These are phyloP conservation scores for Limonium bicolor DNA, from an alignment of 148 eudicot genomes.

Conservation along the genomic window DNA sequence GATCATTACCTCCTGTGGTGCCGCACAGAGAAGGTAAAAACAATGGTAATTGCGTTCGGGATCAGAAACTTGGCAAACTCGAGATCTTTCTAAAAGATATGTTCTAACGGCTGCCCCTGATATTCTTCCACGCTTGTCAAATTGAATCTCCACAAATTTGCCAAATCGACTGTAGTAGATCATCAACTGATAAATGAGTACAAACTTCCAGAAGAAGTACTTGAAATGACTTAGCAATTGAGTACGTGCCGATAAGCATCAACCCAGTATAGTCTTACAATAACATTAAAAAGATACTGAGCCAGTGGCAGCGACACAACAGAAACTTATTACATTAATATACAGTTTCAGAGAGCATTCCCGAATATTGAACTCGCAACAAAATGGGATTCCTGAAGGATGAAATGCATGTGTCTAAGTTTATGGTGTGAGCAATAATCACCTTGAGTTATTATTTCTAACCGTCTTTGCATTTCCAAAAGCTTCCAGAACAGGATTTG, in stretches of 20 bases:
- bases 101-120: slow-evolving; percentile 14
- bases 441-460: slow-evolving; percentile 88
- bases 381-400: too few species aligned
- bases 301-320: too few species aligned
- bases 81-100: slow-evolving; percentile 10
- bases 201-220: not conserved
- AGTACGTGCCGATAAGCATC: too few species aligned
- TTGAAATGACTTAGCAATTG: too few species aligned
- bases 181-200: not conserved
- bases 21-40: slow-evolving; percentile 12
- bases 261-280: too few species aligned
- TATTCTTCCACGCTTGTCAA: slow-evolving; percentile 12
- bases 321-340: too few species aligned
- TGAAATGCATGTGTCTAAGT: too few species aligned
- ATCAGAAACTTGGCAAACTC: slow-evolving; percentile 13
- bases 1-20: slow-evolving; percentile 10
- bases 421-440: too few species aligned
- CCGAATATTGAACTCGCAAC: too few species aligned
- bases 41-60: slow-evolving; percentile 13
- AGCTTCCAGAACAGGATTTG: slow-evolving; percentile 92
- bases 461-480: slow-evolving; percentile 94
- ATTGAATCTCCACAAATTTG: slow-evolving; percentile 12
- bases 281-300: too few species aligned
- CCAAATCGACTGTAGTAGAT: slow-evolving; percentile 14
- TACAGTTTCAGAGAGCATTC: too few species aligned